Base-by-base conservation (phyloP, 495 filamentous ascomycete species). In the Podospora pseudoanserina region DNA sequence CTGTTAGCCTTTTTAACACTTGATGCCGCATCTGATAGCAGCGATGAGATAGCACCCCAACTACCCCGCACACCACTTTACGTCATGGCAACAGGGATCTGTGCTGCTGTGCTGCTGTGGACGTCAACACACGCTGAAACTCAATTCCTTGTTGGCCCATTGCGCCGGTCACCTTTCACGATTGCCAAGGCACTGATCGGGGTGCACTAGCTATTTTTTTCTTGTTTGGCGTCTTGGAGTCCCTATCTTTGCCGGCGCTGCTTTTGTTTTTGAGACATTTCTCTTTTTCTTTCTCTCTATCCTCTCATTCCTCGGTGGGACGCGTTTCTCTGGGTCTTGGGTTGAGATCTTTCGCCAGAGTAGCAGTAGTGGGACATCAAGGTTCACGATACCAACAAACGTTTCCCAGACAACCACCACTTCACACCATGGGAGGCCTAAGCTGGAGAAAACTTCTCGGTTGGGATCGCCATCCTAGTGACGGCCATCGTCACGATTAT, bases 391-490 rank as follows among this genome's bases (percentile, higher is more conserved):
- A 58, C 27, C 11, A 4, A 4, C 11, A 11, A 27, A 60, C 16
- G 7, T 27, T 32, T 23, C 54, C n/a, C n/a, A 30, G 1, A 62
- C 6, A 60, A 54, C 23, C 23, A 53, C 34, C 1, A 28, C 64
- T 49, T 49, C 15, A 73, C 15, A 73, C 7, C 18, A 76, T 76
- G 75, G 65, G 66, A 7, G 59, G 74, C 27, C 76, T 79, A 59
- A 77, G 67, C 66, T 83, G 76, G 80, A 69, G 73, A 62, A 73
- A 73, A 20, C 66, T 83, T 5, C 73, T 84, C 1, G 80, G 82
- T 34, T 82, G 80, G 80, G 80, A 83, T 68, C 71, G 70, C 65
- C 79, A 80, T 56, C 72, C 74, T 1, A 66, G 68, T 30, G 73
- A 69, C 5, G 67, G 68, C 30, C 75, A 80, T 66, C 75, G 74